Conservation (phyloP, 179 eudicot species). For the Monotropa hypopitys region DNA sequence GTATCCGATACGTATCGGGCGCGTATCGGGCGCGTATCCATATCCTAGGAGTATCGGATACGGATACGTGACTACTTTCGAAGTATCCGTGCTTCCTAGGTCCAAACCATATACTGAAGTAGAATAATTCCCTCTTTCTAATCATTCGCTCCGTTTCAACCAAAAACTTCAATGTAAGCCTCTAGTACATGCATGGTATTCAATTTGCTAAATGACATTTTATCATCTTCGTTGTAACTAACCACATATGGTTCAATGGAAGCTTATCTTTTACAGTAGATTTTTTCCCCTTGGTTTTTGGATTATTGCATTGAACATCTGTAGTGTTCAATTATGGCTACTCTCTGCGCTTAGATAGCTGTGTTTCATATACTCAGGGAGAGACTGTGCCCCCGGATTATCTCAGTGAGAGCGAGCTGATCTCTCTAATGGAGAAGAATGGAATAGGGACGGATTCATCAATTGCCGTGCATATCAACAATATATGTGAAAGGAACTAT, state of each 20-base stretch:
- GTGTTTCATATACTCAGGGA: conserved; percentile 34
- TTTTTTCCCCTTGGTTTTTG: not conserved
- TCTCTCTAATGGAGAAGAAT: conserved; percentile 94
- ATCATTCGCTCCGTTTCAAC: not conserved
- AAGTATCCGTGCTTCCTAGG: no score
- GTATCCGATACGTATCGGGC: no score
- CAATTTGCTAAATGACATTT: not conserved
- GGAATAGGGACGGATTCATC: conserved; percentile 99
- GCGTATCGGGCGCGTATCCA: no score
- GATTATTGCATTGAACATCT: not conserved
- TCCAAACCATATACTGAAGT: not conserved
- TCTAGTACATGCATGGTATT: not conserved
- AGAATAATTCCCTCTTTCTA: not conserved
- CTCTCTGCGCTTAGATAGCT: not conserved
- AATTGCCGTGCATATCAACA: conserved; percentile 89
- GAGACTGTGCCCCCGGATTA: conserved; percentile 75
- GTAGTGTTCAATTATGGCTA: not conserved
- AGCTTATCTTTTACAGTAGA: not conserved
- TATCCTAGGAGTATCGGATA: no score
- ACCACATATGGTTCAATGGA: not conserved
- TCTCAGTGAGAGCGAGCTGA: conserved; percentile 86
- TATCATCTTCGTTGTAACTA: not conserved
- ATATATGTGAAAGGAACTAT: conserved; percentile 93
- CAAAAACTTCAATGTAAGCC: not conserved
- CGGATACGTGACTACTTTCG: no score